These are phyloP conservation scores for Capronia coronata DNA, from an alignment of 2,329 filamentous ascomycete genomes.

Conservation along the genomic window DNA sequence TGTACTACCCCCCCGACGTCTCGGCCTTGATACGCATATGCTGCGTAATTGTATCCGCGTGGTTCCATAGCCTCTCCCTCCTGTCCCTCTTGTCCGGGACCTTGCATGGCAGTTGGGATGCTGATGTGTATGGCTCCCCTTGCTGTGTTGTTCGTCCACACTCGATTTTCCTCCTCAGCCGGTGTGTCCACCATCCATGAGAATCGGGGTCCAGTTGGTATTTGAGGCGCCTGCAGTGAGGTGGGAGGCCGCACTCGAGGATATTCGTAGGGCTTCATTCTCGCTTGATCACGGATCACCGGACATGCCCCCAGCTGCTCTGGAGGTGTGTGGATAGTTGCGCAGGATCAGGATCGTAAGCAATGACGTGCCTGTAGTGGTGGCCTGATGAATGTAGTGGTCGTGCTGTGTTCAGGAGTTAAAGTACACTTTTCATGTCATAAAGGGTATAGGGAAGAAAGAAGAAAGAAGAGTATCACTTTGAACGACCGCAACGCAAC, in stretches of 20 bases:
- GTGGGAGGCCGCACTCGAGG: slow-evolving; percentile 23
- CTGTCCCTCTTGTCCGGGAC: neutral
- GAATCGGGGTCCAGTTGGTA: slow-evolving; percentile 12
- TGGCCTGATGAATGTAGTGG: neutral
- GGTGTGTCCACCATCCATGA: slow-evolving; percentile 26
- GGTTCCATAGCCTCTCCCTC: slow-evolving; percentile 11
- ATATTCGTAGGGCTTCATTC: slow-evolving; percentile 25
- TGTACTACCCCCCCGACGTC: slow-evolving; percentile 10
- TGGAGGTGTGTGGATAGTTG: neutral
- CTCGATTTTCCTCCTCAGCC: slow-evolving; percentile 17
- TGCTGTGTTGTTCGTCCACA: slow-evolving; percentile 10
- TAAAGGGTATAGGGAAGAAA: slow-evolving; percentile 5
- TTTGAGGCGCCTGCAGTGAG: slow-evolving; percentile 15
- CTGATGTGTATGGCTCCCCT: neutral
- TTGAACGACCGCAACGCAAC: slow-evolving; percentile 2
- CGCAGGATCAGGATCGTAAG: slow-evolving; percentile 8
- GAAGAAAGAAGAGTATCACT: neutral
- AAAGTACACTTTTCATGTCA: neutral
- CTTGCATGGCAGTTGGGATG: neutral
- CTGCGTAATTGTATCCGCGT: slow-evolving; percentile 1
- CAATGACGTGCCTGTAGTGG: slow-evolving; percentile 3
- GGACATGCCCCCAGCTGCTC: slow-evolving; percentile 13
- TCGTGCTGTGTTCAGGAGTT: neutral
- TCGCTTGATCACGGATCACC: slow-evolving; percentile 1
- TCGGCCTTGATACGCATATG: slow-evolving; percentile 9